Percentiles rank a stretch among this genome's conserved stretches.
Evolutionary conservation across 345 rosid genomes (phyloP).

Genomic region (Populus ilicifolia): DNA sequence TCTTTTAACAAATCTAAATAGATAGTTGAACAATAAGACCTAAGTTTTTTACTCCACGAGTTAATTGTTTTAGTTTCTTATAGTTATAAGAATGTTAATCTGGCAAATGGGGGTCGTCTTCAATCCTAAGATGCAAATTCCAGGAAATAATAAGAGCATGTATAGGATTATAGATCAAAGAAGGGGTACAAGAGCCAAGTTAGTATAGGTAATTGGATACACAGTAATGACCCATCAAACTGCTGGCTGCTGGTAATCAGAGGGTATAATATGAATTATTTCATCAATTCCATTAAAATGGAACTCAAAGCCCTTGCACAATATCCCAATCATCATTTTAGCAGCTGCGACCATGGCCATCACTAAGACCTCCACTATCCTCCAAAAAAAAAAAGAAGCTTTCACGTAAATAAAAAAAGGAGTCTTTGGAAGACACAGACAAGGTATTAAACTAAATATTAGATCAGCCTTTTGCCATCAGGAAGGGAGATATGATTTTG

Average conservation of each 20-base stretch:
- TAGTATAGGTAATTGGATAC: neutral
- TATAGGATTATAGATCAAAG: no score
- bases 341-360: neutral
- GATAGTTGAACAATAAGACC: neutral
- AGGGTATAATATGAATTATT: neutral
- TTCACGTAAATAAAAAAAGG: neutral
- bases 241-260: constrained; percentile 11
- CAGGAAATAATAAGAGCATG: no score
- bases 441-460: neutral
- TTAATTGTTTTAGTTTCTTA: neutral
- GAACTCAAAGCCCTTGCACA: constrained; percentile 31
- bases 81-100: neutral
- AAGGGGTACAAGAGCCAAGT: neutral
- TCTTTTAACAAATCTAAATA: neutral
- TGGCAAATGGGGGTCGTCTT: neutral
- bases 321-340: constrained; percentile 25
- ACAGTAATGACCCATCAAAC: neutral
- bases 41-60: no score
- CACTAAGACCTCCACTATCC: neutral
- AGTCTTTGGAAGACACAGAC: neutral
- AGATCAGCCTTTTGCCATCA: neutral
- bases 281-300: constrained; percentile 17
- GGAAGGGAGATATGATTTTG: neutral
- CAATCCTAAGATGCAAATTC: no score
- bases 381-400: neutral